Evolutionary conservation across 2,329 filamentous ascomycete species (phyloP), one percentile per base, ranked within the genome.

Genomic region (Penicillium sumatraense): DNA sequence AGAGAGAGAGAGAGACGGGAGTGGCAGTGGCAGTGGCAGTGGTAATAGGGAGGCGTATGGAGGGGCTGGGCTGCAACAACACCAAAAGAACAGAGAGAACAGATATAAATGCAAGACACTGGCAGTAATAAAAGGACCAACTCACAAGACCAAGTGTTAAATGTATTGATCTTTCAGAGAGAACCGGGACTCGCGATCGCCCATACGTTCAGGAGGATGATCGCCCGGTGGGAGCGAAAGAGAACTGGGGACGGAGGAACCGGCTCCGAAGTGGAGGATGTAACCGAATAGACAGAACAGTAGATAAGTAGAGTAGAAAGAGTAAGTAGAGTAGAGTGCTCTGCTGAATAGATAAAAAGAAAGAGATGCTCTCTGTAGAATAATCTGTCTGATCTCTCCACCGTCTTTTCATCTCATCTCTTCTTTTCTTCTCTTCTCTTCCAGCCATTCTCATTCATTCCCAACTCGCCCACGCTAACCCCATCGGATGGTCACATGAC

Each of bases 31-130:
- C 38, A 55, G 50, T 46, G 49, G 56, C 50, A 58, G 58, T 53
- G 55, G 57, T 61, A 63, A 63, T 63, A 62, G 60, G 63, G 63
- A 67, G 66, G 62, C 61, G 68, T 69, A 69, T 69, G 70, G 70
- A 72, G 69, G 68, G 70, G 70, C 68, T 69, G 66, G 65, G 69
- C 60, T 46, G 24, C 41, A n/a, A n/a, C n/a, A n/a, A n/a, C n/a
- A n/a, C 5, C 20, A 23, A 26, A 3, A 41, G 23, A 16, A 18
- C n/a, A 18, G 23, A 46, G 16, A 24, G 16, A 50, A 41, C 50
- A 52, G 49, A 29, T 35, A 51, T n/a, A n/a, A n/a, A n/a, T n/a
- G n/a, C n/a, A n/a, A n/a, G n/a, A n/a, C n/a, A n/a, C n/a, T n/a
- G n/a, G n/a, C n/a, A 29, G 38, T 29, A 23, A 14, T 20, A 18